These are phyloP conservation scores for Cryoendolithus antarcticus DNA, from an alignment of 2,329 filamentous ascomycete genomes.

Conservation along the genomic window DNA sequence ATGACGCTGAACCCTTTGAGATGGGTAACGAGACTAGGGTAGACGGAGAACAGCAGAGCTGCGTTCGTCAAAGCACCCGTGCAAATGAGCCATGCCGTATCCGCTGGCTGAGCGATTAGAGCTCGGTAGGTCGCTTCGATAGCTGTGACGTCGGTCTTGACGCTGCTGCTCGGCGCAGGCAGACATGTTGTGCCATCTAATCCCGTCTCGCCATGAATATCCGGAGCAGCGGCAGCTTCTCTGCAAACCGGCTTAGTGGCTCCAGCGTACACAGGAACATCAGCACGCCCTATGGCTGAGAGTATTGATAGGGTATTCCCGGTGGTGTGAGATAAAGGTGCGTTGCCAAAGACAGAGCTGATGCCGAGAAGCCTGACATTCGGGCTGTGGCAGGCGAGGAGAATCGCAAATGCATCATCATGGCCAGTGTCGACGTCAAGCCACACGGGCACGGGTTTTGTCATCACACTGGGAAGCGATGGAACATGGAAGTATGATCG, in stretches of 20 bases:
- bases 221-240: constrained; percentile 61
- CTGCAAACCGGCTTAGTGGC: constrained; percentile 60
- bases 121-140: constrained; percentile 62
- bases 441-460: constrained; percentile 34
- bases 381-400: constrained; percentile 74
- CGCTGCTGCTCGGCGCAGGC: constrained; percentile 39
- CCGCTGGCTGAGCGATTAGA: constrained; percentile 51
- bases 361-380: constrained; percentile 68
- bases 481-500: too few relatives aligned
- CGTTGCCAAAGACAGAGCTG: constrained; percentile 89
- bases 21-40: constrained; percentile 63
- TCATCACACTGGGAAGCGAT: neutral
- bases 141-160: constrained; percentile 36
- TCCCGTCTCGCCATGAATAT: constrained; percentile 79
- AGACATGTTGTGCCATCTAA: constrained; percentile 81
- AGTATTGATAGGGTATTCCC: constrained; percentile 73
- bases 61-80: constrained; percentile 84
- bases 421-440: constrained; percentile 53
- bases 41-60: constrained; percentile 59
- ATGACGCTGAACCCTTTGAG: constrained; percentile 76
- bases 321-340: constrained; percentile 72
- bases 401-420: constrained; percentile 85
- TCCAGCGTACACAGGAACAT: constrained; percentile 66
- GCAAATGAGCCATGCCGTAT: constrained; percentile 71
- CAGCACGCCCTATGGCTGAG: constrained; percentile 63